phyloP scores from a whole-genome alignment of 345 rosid genomes.

The Carallia brachiata region DNA sequence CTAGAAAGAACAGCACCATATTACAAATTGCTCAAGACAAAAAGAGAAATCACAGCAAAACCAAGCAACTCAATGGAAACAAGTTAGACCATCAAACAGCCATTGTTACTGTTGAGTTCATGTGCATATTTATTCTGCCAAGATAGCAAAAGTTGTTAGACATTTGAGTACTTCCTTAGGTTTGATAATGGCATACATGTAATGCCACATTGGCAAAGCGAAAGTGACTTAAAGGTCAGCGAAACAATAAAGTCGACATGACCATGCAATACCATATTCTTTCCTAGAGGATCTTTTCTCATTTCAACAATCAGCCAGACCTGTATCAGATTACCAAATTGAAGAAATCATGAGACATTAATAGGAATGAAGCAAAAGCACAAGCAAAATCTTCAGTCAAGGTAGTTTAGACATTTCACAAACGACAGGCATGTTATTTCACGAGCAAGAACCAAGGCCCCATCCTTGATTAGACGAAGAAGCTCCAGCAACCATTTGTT shows the following conservation, averaged over 20 bases:
- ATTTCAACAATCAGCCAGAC: slow-evolving; percentile 11
- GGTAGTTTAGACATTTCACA: slow-evolving; percentile 65
- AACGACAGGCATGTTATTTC: slow-evolving; percentile 87
- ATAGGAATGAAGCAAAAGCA: slow-evolving; percentile 11
- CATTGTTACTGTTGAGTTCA: background rate
- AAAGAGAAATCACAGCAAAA: background rate
- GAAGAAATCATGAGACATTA: slow-evolving; percentile 12
- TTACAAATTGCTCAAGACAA: background rate
- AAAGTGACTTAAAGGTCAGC: slow-evolving; percentile 18
- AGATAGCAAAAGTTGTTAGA: slow-evolving; percentile 10
- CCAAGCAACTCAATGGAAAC: slow-evolving; percentile 1
- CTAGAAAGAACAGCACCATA: no score
- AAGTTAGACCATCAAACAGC: slow-evolving; percentile 5
- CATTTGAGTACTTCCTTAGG: slow-evolving; percentile 11
- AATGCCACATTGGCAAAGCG: slow-evolving; percentile 5
- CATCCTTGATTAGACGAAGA: slow-evolving; percentile 47
- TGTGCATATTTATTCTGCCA: slow-evolving; percentile 25
- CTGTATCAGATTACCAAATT: slow-evolving; percentile 7
- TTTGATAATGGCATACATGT: slow-evolving; percentile 24
- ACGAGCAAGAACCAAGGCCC: slow-evolving; percentile 63
- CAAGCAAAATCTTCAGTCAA: slow-evolving; percentile 21
- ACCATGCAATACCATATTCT: slow-evolving; percentile 16
- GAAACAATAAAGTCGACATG: slow-evolving; percentile 11
- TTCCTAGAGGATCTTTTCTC: slow-evolving; percentile 11
- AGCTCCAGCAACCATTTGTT: slow-evolving; percentile 48